phyloP scores from a whole-genome alignment of 306 rosid species.

The Glycyrrhiza uralensis region DNA sequence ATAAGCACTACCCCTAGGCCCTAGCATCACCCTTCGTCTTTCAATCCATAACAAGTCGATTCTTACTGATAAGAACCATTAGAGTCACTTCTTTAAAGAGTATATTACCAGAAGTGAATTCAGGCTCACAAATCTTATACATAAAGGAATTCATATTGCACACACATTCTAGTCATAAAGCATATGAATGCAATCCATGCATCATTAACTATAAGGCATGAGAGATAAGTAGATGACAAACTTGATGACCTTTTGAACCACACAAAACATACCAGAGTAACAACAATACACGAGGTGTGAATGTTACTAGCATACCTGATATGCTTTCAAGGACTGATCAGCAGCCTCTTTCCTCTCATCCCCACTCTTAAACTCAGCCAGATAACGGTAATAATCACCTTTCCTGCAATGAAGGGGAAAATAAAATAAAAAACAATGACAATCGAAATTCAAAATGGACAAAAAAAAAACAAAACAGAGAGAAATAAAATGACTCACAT shows the following conservation, averaged over 20 bases:
- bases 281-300: background rate
- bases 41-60: background rate
- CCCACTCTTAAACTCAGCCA: conserved; percentile 50
- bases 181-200: background rate
- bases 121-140: background rate
- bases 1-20: background rate
- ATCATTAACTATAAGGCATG: background rate
- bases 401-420: conserved; percentile 37
- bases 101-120: background rate
- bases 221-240: background rate
- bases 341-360: conserved; percentile 61
- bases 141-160: background rate
- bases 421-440: background rate
- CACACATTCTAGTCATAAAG: background rate
- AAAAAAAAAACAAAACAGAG: conserved; percentile 13
- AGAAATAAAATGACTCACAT: conserved; percentile 38
- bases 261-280: background rate
- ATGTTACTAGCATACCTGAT: conserved; percentile 41
- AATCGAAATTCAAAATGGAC: background rate
- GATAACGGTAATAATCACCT: conserved; percentile 57
- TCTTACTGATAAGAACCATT: background rate
- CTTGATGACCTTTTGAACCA: background rate
- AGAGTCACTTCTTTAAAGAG: background rate
- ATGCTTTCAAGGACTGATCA: conserved; percentile 59
- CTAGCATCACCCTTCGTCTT: background rate